phyloP scores from a whole-genome alignment of 2,329 filamentous ascomycete species.

The Monosporascus sp. region DNA sequence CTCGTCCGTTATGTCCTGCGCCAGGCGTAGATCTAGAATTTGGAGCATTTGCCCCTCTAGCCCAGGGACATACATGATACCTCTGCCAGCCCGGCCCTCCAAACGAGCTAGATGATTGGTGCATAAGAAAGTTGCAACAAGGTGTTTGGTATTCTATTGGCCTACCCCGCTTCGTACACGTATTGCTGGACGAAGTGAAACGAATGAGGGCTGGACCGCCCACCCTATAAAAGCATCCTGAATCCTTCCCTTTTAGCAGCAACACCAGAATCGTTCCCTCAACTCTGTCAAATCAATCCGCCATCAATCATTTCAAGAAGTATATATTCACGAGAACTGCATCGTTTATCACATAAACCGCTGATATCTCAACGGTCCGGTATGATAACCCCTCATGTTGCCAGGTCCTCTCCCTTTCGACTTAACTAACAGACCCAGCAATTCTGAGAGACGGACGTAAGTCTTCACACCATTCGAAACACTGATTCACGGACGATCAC shows the following conservation, averaged over 20 bases:
- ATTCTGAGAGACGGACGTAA: constrained; percentile 5
- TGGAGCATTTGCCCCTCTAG: constrained; percentile 1
- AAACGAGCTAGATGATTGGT: constrained; percentile 19
- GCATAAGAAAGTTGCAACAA: constrained; percentile 15
- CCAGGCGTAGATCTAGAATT: background rate
- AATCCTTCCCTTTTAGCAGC: background rate
- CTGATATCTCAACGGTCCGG: background rate
- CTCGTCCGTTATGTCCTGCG: background rate
- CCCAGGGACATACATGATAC: constrained; percentile 13
- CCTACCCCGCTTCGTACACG: constrained; percentile 25
- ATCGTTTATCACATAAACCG: background rate
- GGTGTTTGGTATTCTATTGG: constrained; percentile 17
- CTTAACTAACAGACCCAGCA: constrained; percentile 3
- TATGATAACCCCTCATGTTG: background rate
- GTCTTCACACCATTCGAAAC: constrained; percentile 10
- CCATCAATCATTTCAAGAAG: background rate
- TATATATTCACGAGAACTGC: too few species aligned
- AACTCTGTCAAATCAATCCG: constrained; percentile 1
- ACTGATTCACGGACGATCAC: constrained; percentile 10
- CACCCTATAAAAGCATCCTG: constrained; percentile 11
- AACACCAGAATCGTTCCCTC: constrained; percentile 1
- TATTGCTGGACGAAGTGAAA: background rate
- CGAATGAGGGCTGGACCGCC: background rate
- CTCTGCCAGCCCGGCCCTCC: constrained; percentile 4
- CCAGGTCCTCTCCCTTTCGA: background rate